Evolutionary conservation across 2,329 filamentous ascomycete species (phyloP).

Genomic region (Colletotrichum neosansevieriae): DNA sequence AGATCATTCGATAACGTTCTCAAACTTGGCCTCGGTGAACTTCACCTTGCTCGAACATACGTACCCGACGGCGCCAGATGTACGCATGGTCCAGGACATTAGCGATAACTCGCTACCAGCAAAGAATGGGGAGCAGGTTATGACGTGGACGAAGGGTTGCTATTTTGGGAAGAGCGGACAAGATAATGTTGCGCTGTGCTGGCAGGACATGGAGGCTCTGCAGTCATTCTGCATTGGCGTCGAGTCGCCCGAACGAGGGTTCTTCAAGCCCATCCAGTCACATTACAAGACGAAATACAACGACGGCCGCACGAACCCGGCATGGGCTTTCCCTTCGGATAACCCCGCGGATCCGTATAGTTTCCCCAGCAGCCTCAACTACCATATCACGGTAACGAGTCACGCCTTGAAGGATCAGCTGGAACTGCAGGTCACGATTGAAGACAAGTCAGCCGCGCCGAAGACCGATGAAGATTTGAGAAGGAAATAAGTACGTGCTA

Average conservation of each 20-base stretch:
- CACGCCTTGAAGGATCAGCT: constrained; percentile 22
- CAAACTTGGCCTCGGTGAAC: constrained; percentile 24
- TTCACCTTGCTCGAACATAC: constrained; percentile 17
- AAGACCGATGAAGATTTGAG: background rate
- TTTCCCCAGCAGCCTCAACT: constrained; percentile 29
- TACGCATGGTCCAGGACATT: constrained; percentile 15
- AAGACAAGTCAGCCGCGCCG: background rate
- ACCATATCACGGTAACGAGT: constrained; percentile 19
- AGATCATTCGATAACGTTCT: constrained; percentile 28
- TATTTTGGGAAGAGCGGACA: constrained; percentile 33
- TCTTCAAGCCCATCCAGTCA: constrained; percentile 31
- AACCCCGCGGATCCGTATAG: constrained; percentile 20
- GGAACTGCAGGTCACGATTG: constrained; percentile 16
- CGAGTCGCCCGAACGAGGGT: constrained; percentile 32
- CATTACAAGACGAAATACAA: constrained; percentile 34
- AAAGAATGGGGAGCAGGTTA: background rate
- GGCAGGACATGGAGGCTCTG: constrained; percentile 34
- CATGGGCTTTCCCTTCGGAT: constrained; percentile 18
- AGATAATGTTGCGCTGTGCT: constrained; percentile 27
- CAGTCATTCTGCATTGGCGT: constrained; percentile 34
- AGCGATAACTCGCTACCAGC: background rate
- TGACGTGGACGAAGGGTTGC: constrained; percentile 35
- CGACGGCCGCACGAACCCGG: constrained; percentile 19
- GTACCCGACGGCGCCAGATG: constrained; percentile 15
- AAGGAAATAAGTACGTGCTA: background rate